Base-by-base conservation (phyloP, 2,329 filamentous ascomycete genomes). In the Plenodomus tracheiphilus region DNA sequence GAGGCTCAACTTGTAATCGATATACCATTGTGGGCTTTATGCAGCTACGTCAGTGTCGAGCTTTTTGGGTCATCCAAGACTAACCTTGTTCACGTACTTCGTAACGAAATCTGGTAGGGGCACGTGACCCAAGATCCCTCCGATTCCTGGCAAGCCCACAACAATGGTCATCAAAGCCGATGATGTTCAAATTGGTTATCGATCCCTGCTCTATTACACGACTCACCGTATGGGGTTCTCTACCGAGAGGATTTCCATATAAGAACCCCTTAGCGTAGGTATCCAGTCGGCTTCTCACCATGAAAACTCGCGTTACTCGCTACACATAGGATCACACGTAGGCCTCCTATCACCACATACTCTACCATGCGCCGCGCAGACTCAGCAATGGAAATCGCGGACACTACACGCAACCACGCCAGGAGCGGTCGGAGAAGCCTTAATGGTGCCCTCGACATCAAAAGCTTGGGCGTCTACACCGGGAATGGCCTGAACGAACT, bases 401-500 rank as follows among this genome's bases (percentile, higher is more conserved):
- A 36, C 28, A 9, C 41, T 10, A 38, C 25, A 17, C 11, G 38
- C 2, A 37, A 3, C 13, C 39, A 47, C 17, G 13, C 8, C 20
- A 41, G 16, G 21, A 10, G 28, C 10, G 34, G 11, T 28, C 37
- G 21, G 11, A 20, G 35, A 13, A 32, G 49, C 66, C 5, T 16
- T 3, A 38, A 20, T 18, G 32, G 47, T 18, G 35, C 16, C 16
- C 65, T 84, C 47, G 76, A 83, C 54, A 58, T 83, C 34, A 80
- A 73, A 1, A 79, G 83, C 19, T 72, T 84, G 16, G 82, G 82
- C 1, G 62, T 84, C 56, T 82, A 81, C 64, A 77, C 74, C 45
- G 79, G 79, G 21, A 81, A 78, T 3, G 78, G 76, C 0, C 79
- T 84, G 48, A 80, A 82, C 60, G 77, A 79, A 20, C 82, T 85